Conservation (phyloP, 2,329 filamentous ascomycete genomes). For the Ceratocystis cacaofunesta region DNA sequence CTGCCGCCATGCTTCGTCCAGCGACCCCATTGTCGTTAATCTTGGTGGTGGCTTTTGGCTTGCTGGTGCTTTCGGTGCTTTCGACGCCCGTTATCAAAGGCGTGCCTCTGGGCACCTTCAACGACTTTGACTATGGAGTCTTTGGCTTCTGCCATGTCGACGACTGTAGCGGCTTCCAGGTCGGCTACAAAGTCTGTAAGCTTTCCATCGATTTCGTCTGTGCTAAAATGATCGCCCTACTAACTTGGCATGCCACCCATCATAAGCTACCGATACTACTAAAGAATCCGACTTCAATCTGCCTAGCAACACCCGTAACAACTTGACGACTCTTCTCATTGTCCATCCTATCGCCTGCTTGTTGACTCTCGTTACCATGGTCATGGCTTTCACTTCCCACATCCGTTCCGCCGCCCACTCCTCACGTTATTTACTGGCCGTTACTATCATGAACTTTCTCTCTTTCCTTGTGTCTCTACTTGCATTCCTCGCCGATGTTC, state of each 20-base stretch:
- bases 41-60: slow-evolving; percentile 68
- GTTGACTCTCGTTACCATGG: slow-evolving; percentile 70
- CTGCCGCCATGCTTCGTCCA: slow-evolving; percentile 63
- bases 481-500: slow-evolving; percentile 82
- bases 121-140: slow-evolving; percentile 72
- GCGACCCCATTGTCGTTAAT: slow-evolving; percentile 81
- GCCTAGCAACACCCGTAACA: slow-evolving; percentile 36
- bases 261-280: slow-evolving; percentile 9
- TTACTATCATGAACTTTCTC: slow-evolving; percentile 76
- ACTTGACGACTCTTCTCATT: slow-evolving; percentile 77
- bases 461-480: slow-evolving; percentile 71
- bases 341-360: slow-evolving; percentile 84
- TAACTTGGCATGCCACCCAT: slow-evolving; percentile 19
- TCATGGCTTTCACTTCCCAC: slow-evolving; percentile 66
- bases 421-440: slow-evolving; percentile 65
- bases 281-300: slow-evolving; percentile 39
- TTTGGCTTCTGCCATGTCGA: slow-evolving; percentile 65
- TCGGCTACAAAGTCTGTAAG: slow-evolving; percentile 78
- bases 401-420: slow-evolving; percentile 82
- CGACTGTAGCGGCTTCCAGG: slow-evolving; percentile 54
- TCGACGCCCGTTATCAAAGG: slow-evolving; percentile 77
- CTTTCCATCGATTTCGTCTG: too few species aligned
- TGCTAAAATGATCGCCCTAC: background rate
- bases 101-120: slow-evolving; percentile 68
- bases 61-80: slow-evolving; percentile 75